Conservation (phyloP, 768 basidiomycete genomes). For the Boletus rubropictus region DNA sequence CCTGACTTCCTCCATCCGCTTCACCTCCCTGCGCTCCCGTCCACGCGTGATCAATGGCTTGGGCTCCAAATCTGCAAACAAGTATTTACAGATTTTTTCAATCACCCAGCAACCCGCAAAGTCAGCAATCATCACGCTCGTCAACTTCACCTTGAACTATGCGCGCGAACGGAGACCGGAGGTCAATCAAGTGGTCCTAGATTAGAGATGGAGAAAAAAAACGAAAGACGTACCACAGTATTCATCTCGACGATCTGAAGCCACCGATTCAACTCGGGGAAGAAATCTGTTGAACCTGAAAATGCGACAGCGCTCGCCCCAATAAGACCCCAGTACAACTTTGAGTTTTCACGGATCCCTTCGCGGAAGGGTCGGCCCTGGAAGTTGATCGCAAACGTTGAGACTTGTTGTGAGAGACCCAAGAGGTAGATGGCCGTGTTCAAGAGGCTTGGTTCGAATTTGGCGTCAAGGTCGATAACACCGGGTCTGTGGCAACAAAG, state of each 20-base stretch:
- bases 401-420: conserved; percentile 94
- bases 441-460: conserved; percentile 89
- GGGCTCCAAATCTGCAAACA: conserved; percentile 87
- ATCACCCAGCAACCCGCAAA: conserved; percentile 84
- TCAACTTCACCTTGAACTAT: conserved; percentile 82
- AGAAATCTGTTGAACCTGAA: conserved; percentile 87
- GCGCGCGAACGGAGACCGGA: neutral
- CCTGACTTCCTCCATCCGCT: conserved; percentile 42
- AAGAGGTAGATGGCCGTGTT: conserved; percentile 97
- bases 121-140: conserved; percentile 77
- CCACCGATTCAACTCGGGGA: conserved; percentile 95
- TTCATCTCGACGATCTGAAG: conserved; percentile 95
- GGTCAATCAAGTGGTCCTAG: neutral
- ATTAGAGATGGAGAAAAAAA: neutral
- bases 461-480: conserved; percentile 87
- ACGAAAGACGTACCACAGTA: conserved; percentile 45
- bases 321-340: conserved; percentile 89
- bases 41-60: conserved; percentile 81
- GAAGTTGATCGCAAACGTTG: conserved; percentile 98
- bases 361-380: conserved; percentile 98
- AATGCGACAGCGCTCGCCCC: conserved; percentile 89
- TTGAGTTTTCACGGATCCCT: conserved; percentile 91
- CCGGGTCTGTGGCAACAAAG: conserved; percentile 45
- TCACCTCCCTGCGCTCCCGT: conserved; percentile 67
- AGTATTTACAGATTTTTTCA: conserved; percentile 73